Conservation (phyloP, 257 asterid genomes). For the Gentiana macrophylla region DNA sequence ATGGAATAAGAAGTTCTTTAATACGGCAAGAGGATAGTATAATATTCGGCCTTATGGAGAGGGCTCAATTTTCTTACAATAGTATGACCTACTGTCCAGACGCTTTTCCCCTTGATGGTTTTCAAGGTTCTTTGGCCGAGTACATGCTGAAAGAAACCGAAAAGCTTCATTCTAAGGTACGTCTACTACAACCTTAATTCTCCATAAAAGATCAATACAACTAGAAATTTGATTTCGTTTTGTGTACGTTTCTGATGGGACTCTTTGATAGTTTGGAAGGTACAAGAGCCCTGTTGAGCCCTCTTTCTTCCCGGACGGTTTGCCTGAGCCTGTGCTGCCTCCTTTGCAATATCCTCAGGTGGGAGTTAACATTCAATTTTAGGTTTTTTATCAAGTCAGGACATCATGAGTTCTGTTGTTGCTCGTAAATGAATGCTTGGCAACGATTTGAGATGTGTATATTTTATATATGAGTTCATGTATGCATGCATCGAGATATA, state of each 20-base stretch:
- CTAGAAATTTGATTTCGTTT: neutral
- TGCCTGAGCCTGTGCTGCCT: slow-evolving; percentile 64
- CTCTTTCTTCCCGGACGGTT: slow-evolving; percentile 69
- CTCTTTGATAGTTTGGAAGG: slow-evolving; percentile 61
- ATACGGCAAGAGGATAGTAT: slow-evolving; percentile 93
- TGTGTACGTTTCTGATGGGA: slow-evolving; percentile 1
- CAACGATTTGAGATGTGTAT: too few relatives aligned
- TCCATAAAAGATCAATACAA: neutral
- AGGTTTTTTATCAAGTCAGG: too few relatives aligned
- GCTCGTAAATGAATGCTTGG: too few relatives aligned
- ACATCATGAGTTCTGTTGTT: too few relatives aligned
- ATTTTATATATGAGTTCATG: too few relatives aligned
- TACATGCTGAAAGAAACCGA: slow-evolving; percentile 87
- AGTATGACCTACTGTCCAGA: slow-evolving; percentile 56
- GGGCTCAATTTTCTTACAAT: slow-evolving; percentile 82
- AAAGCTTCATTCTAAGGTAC: slow-evolving; percentile 83
- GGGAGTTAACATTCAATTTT: neutral
- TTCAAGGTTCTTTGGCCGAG: slow-evolving; percentile 71
- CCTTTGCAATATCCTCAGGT: slow-evolving; percentile 87
- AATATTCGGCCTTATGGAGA: slow-evolving; percentile 75
- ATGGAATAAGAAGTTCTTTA: slow-evolving; percentile 73
- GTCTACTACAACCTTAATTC: slow-evolving; percentile 5
- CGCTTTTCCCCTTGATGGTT: slow-evolving; percentile 62
- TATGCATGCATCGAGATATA: too few relatives aligned
- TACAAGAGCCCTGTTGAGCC: slow-evolving; percentile 90